These are phyloP conservation scores for Pilaira anomala DNA, from an alignment of 192 early-diverging fungal genomes.

Conservation along the genomic window DNA sequence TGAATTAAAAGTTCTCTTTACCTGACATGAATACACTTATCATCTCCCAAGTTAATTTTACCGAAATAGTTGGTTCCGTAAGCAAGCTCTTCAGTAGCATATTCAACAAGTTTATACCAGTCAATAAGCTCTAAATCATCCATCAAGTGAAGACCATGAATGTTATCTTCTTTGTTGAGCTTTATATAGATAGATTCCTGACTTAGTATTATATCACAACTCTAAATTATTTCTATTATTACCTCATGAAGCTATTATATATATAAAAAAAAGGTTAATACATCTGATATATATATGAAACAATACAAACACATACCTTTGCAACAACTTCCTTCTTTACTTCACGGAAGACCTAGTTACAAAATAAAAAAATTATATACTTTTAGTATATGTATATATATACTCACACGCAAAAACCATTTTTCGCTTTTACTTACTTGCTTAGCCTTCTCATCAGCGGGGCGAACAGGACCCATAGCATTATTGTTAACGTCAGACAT, in stretches of 20 bases:
- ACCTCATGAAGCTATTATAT: conserved; percentile 27
- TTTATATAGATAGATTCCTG: not conserved
- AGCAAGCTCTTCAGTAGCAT: conserved; percentile 49
- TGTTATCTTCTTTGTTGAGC: conserved; percentile 39
- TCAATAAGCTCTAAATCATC: conserved; percentile 48
- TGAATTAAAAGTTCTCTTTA: conserved; percentile 16
- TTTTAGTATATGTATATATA: no score
- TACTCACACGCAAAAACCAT: no score
- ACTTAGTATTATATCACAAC: not conserved
- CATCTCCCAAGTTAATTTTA: conserved; percentile 52
- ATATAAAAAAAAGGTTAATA: not conserved
- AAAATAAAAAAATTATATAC: no score
- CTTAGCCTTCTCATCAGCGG: conserved; percentile 40
- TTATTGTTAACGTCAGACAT: conserved; percentile 51
- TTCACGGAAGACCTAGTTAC: conserved; percentile 33
- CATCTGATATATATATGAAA: not conserved
- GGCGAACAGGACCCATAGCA: conserved; percentile 37
- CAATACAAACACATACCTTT: conserved; percentile 24
- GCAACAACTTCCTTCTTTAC: conserved; percentile 41
- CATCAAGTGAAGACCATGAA: conserved; percentile 48
- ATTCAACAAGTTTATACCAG: conserved; percentile 44
- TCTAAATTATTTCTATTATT: not conserved
- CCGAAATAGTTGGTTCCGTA: conserved; percentile 55
- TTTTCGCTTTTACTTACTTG: conserved; percentile 17
- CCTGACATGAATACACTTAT: conserved; percentile 51